Percentiles rank a stretch among this genome's conserved stretches.
phyloP scores from a whole-genome alignment of 1,139 yeast species.

The Hanseniaspora uvarum region DNA sequence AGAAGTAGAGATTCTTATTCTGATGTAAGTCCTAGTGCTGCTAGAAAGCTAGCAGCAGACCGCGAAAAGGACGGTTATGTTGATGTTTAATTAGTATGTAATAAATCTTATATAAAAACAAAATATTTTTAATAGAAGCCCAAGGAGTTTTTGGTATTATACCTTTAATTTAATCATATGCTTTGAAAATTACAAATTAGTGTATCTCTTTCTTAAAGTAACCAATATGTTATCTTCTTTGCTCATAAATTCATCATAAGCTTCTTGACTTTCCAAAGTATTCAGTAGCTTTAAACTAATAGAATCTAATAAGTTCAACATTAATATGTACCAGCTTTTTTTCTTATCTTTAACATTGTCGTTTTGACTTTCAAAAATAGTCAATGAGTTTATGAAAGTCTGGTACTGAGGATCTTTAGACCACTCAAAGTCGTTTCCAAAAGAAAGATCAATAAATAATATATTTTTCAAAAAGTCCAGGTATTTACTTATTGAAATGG shows the following conservation, averaged over 20 bases:
- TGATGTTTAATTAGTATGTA: neutral
- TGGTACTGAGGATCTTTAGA: constrained; percentile 60
- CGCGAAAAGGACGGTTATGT: neutral
- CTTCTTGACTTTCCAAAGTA: neutral
- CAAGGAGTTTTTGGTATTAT: too few species aligned
- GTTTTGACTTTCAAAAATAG: constrained; percentile 54
- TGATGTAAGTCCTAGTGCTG: too few species aligned
- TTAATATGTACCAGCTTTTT: constrained; percentile 6
- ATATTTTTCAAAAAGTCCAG: constrained; percentile 57
- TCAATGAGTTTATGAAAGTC: constrained; percentile 57
- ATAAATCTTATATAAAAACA: neutral
- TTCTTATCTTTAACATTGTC: neutral
- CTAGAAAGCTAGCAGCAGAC: neutral
- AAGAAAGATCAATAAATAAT: constrained; percentile 42
- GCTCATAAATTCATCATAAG: neutral
- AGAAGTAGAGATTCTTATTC: neutral
- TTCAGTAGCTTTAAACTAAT: neutral
- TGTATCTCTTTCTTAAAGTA: constrained; percentile 6
- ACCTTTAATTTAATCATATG: too few species aligned
- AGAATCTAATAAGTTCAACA: constrained; percentile 8
- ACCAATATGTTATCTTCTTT: neutral
- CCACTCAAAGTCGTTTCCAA: constrained; percentile 29
- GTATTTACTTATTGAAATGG: constrained; percentile 30
- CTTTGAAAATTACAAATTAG: neutral
- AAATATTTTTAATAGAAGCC: too few species aligned